Conservation (phyloP, 2,329 filamentous ascomycete species). For the Clarireedia monteithiana region DNA sequence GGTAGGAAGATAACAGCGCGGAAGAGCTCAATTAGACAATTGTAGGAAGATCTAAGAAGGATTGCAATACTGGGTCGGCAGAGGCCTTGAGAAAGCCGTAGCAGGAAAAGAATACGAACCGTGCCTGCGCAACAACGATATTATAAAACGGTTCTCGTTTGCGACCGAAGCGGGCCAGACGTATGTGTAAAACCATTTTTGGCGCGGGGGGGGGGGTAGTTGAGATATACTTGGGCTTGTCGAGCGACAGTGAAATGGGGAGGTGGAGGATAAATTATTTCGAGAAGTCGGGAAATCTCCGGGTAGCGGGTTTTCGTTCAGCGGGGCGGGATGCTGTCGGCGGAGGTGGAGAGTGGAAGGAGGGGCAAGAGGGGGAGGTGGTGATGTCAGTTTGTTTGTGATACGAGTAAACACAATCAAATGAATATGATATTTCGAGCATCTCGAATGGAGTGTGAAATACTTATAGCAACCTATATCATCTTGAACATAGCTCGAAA, state of each 20-base stretch:
- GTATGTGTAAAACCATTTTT: constrained; percentile 86
- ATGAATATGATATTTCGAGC: too few species aligned
- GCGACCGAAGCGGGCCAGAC: constrained; percentile 87
- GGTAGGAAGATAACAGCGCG: too few species aligned
- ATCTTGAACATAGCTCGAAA: too few species aligned
- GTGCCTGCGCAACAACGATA: constrained; percentile 88
- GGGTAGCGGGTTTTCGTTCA: constrained; percentile 6
- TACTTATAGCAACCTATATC: too few species aligned
- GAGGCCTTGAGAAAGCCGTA: not conserved
- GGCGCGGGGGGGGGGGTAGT: not conserved
- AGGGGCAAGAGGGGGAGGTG: not conserved
- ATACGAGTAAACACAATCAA: too few species aligned
- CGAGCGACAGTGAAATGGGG: not conserved
- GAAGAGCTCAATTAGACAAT: too few species aligned
- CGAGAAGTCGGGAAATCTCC: constrained; percentile 3
- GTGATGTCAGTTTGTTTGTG: not conserved
- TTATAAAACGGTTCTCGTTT: constrained; percentile 91
- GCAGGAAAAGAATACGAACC: constrained; percentile 44
- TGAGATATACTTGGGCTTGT: constrained; percentile 3
- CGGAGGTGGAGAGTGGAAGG: constrained; percentile 2
- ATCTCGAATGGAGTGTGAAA: too few species aligned
- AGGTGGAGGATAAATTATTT: constrained; percentile 9
- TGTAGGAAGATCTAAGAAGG: too few species aligned
- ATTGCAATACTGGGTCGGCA: too few species aligned
- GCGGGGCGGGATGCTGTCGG: not conserved